phyloP scores from a whole-genome alignment of 2,329 filamentous ascomycete genomes.

The Byssoonygena ceratinophila region DNA sequence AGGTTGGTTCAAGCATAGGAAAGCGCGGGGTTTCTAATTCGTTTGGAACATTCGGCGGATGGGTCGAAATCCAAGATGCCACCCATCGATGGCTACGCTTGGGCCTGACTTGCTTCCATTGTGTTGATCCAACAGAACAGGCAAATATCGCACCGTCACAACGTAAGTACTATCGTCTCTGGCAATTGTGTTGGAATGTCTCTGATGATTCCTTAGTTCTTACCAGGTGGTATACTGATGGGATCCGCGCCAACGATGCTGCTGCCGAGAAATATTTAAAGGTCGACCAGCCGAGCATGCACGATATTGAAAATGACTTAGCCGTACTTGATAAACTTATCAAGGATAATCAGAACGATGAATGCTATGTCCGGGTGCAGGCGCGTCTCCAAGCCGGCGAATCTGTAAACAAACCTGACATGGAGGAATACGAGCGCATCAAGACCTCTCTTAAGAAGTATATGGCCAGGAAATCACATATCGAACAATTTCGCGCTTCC shows the following conservation, averaged over 20 bases:
- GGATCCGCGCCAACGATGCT: slow-evolving; percentile 2
- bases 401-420: background rate
- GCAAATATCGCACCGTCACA: slow-evolving; percentile 5
- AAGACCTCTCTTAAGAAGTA: background rate
- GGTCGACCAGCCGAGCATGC: slow-evolving; percentile 6
- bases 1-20: background rate
- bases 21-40: background rate
- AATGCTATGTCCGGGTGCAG: background rate
- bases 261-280: slow-evolving; percentile 1
- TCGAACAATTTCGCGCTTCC: slow-evolving; percentile 1
- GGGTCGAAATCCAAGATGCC: background rate
- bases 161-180: slow-evolving; percentile 6
- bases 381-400: slow-evolving; percentile 1
- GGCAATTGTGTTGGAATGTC: slow-evolving; percentile 6
- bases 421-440: background rate
- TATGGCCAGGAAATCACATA: background rate
- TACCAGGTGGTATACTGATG: slow-evolving; percentile 6
- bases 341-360: background rate
- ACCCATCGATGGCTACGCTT: background rate
- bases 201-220: slow-evolving; percentile 5
- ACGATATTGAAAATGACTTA: slow-evolving; percentile 1
- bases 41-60: slow-evolving; percentile 2
- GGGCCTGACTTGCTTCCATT: slow-evolving; percentile 6
- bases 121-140: slow-evolving; percentile 5
- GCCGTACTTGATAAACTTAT: slow-evolving; percentile 3